Evolutionary conservation across 768 basidiomycete genomes (phyloP), one percentile per base, ranked within the genome.

Genomic region (Tylopilus vinaceipallidus): DNA sequence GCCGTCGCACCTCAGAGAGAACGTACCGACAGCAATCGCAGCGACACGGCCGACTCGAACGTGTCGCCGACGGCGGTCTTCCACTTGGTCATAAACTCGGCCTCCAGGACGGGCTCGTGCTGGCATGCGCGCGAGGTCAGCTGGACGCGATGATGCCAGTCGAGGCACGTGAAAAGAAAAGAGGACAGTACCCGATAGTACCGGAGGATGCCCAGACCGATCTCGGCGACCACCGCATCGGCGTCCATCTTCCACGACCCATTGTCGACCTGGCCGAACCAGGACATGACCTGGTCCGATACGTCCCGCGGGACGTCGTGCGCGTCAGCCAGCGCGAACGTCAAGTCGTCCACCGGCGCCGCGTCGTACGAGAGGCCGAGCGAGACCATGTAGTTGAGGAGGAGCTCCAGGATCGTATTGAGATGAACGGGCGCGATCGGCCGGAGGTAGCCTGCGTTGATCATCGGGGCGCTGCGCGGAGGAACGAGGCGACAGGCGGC

Each of bases 191-290:
- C 88, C 68, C 73, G 79, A 63, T 86, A 68, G 17, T 75, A 72
- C 36, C 84, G 73, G 46, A 98, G 67, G 22, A 95, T 73, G 0
- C 86, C 86, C 43, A 90, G 56, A 1, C 95, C 95, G 14, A 95
- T 71, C 62, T 95, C 86, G 52, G 73, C 80, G 7, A 94, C 77
- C 14, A 90, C 71, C 2, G 73, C 73, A 6, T 72, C 66, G 27
- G 77, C 73, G 47, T 93, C 76, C 77, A 88, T 80, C 35, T 63
- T 75, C 91, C 92, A 94, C 36, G 66, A 68, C 3, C 72, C 80
- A 16, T 73, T 72, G 14, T 68, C 59, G 4, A 85, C 65, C 4
- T 73, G 70, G 14, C 92, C 93, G 57, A 95, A 98, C 86, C 95
- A 95, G 0, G 70, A 63, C 74, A 97, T 81, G 23, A 93, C 76